A percentile compares a stretch with the other conserved stretches of the same genome.
Evolutionary conservation across 2,329 filamentous ascomycete species (phyloP).

Genomic region (Paecilomyces formosus): DNA sequence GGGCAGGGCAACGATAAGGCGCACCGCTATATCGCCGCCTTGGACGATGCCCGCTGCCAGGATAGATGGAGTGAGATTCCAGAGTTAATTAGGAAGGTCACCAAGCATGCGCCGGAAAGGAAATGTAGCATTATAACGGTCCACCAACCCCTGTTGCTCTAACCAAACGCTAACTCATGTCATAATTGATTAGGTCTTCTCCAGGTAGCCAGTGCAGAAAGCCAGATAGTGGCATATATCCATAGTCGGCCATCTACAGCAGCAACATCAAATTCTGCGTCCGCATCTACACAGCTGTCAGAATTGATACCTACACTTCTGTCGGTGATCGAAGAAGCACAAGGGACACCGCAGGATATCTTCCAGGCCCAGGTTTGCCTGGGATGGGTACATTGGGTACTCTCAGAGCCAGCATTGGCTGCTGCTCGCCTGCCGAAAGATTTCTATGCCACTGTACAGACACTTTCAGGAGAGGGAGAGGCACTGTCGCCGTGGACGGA

Average conservation of each 20-base stretch:
- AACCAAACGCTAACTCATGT: constrained; percentile 9
- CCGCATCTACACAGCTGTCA: constrained; percentile 33
- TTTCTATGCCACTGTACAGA: constrained; percentile 49
- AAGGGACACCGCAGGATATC: constrained; percentile 45
- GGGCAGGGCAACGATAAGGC: constrained; percentile 60
- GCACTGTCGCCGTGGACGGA: constrained; percentile 65
- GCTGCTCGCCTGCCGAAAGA: constrained; percentile 56
- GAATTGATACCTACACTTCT: constrained; percentile 34
- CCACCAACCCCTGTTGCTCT: constrained; percentile 3
- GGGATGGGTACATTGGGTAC: constrained; percentile 76
- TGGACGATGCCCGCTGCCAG: constrained; percentile 82
- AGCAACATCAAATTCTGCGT: constrained; percentile 11
- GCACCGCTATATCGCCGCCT: constrained; percentile 68
- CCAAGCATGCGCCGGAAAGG: constrained; percentile 82
- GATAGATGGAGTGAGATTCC: constrained; percentile 80
- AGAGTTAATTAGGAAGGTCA: constrained; percentile 85
- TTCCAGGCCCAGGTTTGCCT: constrained; percentile 77
- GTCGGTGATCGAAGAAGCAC: constrained; percentile 52
- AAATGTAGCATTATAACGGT: constrained; percentile 54
- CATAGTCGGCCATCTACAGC: constrained; percentile 23
- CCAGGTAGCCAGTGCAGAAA: constrained; percentile 62
- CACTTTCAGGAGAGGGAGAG: constrained; percentile 46
- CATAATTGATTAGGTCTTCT: constrained; percentile 51
- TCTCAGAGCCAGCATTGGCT: constrained; percentile 61
- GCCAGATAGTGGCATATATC: constrained; percentile 53